Evolutionary conservation across 2,329 filamentous ascomycete species (phyloP).

Genomic region (Verticillium alfalfae): DNA sequence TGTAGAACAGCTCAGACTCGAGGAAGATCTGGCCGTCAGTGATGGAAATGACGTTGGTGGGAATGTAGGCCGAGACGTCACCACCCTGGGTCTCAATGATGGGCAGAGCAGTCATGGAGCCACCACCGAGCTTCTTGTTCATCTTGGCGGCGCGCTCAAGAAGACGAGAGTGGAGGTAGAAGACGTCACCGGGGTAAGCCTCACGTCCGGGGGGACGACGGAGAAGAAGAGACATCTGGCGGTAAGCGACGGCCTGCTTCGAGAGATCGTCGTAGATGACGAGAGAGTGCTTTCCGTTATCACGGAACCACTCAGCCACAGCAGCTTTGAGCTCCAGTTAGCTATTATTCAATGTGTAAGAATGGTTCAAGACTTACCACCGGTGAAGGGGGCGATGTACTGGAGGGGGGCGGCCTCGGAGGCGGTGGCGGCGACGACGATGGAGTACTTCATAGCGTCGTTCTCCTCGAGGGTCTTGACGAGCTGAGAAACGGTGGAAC

Average conservation of each 20-base stretch:
- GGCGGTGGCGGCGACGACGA: slow-evolving; percentile 91
- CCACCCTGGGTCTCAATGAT: slow-evolving; percentile 99
- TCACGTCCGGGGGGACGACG: slow-evolving; percentile 98
- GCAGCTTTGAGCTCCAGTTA: no score
- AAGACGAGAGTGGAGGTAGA: slow-evolving; percentile 99
- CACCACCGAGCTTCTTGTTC: slow-evolving; percentile 80
- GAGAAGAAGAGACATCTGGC: slow-evolving; percentile 97
- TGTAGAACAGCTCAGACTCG: slow-evolving; percentile 99
- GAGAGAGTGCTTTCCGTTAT: slow-evolving; percentile 81
- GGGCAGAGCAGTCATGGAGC: slow-evolving; percentile 94
- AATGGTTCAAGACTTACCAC: slow-evolving; percentile 24
- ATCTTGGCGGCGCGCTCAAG: slow-evolving; percentile 99
- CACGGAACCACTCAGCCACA: slow-evolving; percentile 66
- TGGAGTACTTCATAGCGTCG: slow-evolving; percentile 97
- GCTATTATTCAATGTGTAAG: neutral
- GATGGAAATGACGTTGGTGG: slow-evolving; percentile 99
- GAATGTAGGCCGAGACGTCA: slow-evolving; percentile 99
- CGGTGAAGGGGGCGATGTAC: slow-evolving; percentile 92
- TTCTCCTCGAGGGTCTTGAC: slow-evolving; percentile 99
- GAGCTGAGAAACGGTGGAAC: slow-evolving; percentile 97
- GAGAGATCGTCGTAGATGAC: slow-evolving; percentile 93
- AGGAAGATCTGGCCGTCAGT: slow-evolving; percentile 99
- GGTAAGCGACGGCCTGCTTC: slow-evolving; percentile 97
- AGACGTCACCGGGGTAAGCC: slow-evolving; percentile 98
- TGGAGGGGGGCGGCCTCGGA: slow-evolving; percentile 95